Percentiles rank a stretch among this genome's conserved stretches.
These are phyloP conservation scores for Vanrija pseudolonga DNA, from an alignment of 1,284 basidiomycete genomes.

Conservation along the genomic window DNA sequence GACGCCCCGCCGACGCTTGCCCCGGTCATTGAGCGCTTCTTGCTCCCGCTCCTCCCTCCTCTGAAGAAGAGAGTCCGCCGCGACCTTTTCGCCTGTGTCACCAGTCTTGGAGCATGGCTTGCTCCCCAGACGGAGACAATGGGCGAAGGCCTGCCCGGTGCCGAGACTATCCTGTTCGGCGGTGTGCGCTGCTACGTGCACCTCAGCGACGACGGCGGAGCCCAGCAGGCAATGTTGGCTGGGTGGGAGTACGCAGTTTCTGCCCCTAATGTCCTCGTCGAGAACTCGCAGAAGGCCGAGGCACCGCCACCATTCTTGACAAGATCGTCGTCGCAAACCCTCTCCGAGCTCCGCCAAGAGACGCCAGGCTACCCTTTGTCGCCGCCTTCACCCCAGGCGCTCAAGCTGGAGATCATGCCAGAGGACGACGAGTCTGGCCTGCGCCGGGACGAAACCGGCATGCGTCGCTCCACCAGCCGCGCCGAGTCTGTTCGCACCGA, in stretches of 20 bases:
- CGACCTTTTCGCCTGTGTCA: slow-evolving; percentile 22
- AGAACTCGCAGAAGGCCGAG: not conserved
- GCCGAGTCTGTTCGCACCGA: no score
- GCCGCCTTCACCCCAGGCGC: not conserved
- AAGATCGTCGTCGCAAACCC: slow-evolving; percentile 6
- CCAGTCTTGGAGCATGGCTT: slow-evolving; percentile 22
- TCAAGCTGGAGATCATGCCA: not conserved
- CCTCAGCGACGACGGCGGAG: not conserved
- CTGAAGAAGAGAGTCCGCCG: slow-evolving; percentile 13
- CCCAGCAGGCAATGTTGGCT: slow-evolving; percentile 26
- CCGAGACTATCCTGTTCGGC: slow-evolving; percentile 34
- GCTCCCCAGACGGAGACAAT: slow-evolving; percentile 12
- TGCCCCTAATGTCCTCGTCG: slow-evolving; percentile 17
- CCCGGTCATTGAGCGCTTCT: slow-evolving; percentile 36
- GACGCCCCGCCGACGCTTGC: slow-evolving; percentile 28
- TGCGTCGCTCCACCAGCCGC: not conserved
- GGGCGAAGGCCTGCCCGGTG: slow-evolving; percentile 14
- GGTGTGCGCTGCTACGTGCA: slow-evolving; percentile 24
- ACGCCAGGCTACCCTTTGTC: not conserved
- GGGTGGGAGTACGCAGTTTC: slow-evolving; percentile 28
- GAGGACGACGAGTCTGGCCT: no score
- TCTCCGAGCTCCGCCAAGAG: slow-evolving; percentile 6
- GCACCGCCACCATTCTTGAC: slow-evolving; percentile 6
- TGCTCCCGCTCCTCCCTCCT: slow-evolving; percentile 25
- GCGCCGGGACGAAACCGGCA: not conserved